Evolutionary conservation across 371 early-diverging fungal genomes (phyloP).

Genomic region (Mucor racemosus): DNA sequence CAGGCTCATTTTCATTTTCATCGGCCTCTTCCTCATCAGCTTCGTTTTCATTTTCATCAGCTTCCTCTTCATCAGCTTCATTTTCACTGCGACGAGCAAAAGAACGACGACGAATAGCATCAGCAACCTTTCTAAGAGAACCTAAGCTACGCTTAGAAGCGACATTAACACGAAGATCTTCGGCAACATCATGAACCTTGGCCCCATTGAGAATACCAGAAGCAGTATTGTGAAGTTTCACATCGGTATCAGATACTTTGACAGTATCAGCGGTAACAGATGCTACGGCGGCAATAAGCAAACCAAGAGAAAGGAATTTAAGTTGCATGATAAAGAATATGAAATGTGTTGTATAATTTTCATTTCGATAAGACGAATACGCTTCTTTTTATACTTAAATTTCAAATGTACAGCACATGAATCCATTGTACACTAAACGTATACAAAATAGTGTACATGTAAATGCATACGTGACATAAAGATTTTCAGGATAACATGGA

Average conservation of each 20-base stretch:
- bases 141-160: neutral
- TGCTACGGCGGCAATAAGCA: neutral
- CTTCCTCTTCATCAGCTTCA: neutral
- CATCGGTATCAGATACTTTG: neutral
- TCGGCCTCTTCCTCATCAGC: neutral
- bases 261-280: neutral
- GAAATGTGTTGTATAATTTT: neutral
- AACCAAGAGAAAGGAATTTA: neutral
- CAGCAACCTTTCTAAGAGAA: neutral
- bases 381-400: no score
- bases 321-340: conserved; percentile 3
- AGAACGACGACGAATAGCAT: neutral
- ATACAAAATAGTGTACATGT: no score
- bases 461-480: no score
- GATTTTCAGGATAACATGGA: no score
- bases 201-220: neutral
- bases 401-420: no score
- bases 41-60: neutral
- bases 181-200: neutral
- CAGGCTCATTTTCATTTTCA: neutral
- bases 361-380: no score
- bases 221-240: neutral
- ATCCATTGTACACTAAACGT: no score
- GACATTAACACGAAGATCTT: neutral
- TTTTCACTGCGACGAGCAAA: neutral